A percentile compares a stretch with the other conserved stretches of the same genome.
phyloP scores from a whole-genome alignment of 768 basidiomycete species.

The Jaapia argillacea region DNA sequence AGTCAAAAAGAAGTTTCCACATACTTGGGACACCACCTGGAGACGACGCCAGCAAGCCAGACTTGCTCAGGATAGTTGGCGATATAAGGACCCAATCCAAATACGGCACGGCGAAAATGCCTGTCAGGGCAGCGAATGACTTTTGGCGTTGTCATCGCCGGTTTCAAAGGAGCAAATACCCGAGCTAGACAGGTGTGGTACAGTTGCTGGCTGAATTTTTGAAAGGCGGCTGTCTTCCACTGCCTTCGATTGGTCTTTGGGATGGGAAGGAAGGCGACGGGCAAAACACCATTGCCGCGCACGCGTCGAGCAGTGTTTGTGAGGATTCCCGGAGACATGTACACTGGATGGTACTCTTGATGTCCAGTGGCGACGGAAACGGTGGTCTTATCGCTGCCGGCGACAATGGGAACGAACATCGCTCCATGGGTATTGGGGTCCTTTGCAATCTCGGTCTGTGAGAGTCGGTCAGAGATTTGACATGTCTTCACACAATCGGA shows the following conservation, averaged over 20 bases:
- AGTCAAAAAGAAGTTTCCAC: too few relatives aligned
- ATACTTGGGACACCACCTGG: conserved; percentile 11
- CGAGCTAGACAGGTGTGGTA: conserved; percentile 11
- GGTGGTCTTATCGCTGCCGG: conserved; percentile 29
- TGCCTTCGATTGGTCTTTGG: conserved; percentile 14
- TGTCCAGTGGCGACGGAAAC: conserved; percentile 16
- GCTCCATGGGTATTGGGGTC: neutral
- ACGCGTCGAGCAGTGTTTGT: conserved; percentile 3
- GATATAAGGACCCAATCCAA: conserved; percentile 13
- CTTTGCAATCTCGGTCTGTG: neutral
- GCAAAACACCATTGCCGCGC: neutral
- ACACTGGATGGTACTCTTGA: conserved; percentile 10
- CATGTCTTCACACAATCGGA: too few relatives aligned
- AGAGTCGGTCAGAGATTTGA: neutral
- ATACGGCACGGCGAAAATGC: conserved; percentile 11
- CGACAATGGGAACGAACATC: conserved; percentile 13
- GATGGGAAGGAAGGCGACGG: conserved; percentile 11
- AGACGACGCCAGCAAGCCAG: conserved; percentile 9
- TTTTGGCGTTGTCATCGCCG: conserved; percentile 11
- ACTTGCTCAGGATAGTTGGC: conserved; percentile 14
- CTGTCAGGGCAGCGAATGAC: conserved; percentile 11
- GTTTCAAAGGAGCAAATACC: conserved; percentile 8
- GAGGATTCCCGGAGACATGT: conserved; percentile 5
- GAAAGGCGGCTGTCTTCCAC: conserved; percentile 4
- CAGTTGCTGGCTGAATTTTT: conserved; percentile 12